phyloP scores from a whole-genome alignment of 371 early-diverging fungal genomes.

The Syncephalastrum racemosum region DNA sequence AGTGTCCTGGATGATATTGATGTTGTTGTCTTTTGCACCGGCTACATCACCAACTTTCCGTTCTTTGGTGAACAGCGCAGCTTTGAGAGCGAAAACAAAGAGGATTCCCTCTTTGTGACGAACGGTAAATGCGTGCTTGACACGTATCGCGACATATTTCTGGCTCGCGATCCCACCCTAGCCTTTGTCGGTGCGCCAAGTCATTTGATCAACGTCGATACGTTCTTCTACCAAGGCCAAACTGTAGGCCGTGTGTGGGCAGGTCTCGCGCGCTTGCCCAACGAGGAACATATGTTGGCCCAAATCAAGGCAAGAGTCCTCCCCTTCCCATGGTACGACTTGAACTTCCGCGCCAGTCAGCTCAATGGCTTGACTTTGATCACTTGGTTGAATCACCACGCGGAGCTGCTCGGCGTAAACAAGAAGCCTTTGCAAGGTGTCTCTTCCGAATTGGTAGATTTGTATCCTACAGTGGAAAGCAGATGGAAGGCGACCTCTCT shows the following conservation, averaged over 20 bases:
- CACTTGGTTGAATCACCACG: slow-evolving; percentile 39
- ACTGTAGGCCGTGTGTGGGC: slow-evolving; percentile 42
- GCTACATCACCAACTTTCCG: slow-evolving; percentile 51
- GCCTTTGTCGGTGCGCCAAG: slow-evolving; percentile 31
- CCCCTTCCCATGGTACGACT: slow-evolving; percentile 12
- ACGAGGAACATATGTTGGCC: slow-evolving; percentile 17
- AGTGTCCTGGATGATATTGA: slow-evolving; percentile 52
- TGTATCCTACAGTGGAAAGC: too few species aligned
- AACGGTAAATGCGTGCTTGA: slow-evolving; percentile 23
- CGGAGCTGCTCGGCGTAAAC: slow-evolving; percentile 2
- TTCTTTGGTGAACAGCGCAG: slow-evolving; percentile 43
- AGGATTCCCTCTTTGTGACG: slow-evolving; percentile 6
- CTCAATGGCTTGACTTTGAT: slow-evolving; percentile 17
- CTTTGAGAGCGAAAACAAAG: slow-evolving; percentile 1
- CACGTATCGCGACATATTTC: slow-evolving; percentile 32
- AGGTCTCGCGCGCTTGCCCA: slow-evolving; percentile 30
- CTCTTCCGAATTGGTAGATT: too few species aligned
- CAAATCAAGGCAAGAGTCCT: slow-evolving; percentile 13
- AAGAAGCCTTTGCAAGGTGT: too few species aligned
- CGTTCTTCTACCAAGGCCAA: slow-evolving; percentile 35
- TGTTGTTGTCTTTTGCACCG: slow-evolving; percentile 65
- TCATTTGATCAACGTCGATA: slow-evolving; percentile 15
- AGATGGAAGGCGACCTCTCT: too few species aligned
- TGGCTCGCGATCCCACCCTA: slow-evolving; percentile 37
- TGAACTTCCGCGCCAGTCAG: slow-evolving; percentile 9